phyloP scores from a whole-genome alignment of 2,329 filamentous ascomycete genomes.

The Cordyceps militaris region DNA sequence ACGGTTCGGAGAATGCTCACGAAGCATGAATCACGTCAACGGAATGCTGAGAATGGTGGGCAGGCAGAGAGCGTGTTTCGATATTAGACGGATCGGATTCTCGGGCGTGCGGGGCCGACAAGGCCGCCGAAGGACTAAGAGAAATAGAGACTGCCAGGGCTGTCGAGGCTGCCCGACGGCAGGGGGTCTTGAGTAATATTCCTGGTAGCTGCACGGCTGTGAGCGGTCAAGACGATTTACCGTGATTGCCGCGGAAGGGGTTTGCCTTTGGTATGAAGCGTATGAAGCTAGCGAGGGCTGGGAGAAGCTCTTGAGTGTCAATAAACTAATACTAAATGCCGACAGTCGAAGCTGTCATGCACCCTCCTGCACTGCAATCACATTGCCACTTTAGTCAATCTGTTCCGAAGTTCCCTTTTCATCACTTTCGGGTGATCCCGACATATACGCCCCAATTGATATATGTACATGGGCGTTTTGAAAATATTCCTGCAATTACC shows the following conservation, averaged over 20 bases:
- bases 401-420: not conserved
- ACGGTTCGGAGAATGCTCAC: no score
- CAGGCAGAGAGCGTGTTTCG: not conserved
- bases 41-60: not conserved
- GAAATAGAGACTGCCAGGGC: not conserved
- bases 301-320: not conserved
- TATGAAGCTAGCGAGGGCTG: not conserved
- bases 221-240: not conserved
- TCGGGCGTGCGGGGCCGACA: not conserved
- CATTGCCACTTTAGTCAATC: not conserved
- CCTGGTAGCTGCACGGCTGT: not conserved
- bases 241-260: not conserved
- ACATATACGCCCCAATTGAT: not conserved
- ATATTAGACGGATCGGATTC: not conserved
- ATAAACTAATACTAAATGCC: not conserved
- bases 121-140: no score
- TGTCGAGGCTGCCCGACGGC: not conserved
- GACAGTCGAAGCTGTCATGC: not conserved
- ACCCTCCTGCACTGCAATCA: not conserved
- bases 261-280: not conserved
- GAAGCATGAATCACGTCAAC: no score
- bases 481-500: conserved; percentile 7
- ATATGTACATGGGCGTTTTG: not conserved
- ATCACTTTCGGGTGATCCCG: not conserved
- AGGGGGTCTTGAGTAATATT: not conserved